Conservation (phyloP, 2,329 filamentous ascomycete genomes). For the Alternaria sp. region DNA sequence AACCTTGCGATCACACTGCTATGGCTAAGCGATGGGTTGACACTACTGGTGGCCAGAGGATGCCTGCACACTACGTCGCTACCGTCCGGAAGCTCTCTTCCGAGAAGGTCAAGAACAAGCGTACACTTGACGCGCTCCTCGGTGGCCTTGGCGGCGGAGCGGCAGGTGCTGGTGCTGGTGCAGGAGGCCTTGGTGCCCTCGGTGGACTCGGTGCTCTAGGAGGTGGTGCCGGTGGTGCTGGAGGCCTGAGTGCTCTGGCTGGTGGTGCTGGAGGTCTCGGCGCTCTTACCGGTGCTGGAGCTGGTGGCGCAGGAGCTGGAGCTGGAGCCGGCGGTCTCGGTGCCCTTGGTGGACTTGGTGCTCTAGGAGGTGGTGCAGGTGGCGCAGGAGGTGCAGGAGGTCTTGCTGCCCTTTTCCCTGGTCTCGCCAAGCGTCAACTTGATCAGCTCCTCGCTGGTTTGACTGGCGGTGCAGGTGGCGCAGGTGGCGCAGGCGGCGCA, state of each 20-base stretch:
- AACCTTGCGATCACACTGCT: constrained; percentile 13
- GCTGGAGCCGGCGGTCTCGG: background rate
- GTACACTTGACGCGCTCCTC: constrained; percentile 37
- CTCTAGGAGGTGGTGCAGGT: constrained; percentile 1
- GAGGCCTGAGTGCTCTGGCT: background rate
- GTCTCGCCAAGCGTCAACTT: background rate
- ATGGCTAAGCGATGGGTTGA: constrained; percentile 35
- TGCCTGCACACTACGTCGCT: constrained; percentile 34
- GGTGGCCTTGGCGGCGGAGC: constrained; percentile 14
- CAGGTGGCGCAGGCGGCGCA: constrained; percentile 11
- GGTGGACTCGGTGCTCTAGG: constrained; percentile 1
- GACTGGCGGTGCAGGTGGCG: constrained; percentile 11
- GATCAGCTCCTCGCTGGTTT: background rate
- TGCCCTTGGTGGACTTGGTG: background rate
- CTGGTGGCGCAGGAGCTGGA: background rate
- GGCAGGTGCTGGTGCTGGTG: constrained; percentile 10
- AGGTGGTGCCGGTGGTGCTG: background rate
- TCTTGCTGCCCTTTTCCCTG: background rate
- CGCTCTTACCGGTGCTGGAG: background rate
- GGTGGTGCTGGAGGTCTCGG: background rate
- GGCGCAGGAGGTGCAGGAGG: background rate
- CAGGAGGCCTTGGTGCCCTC: constrained; percentile 13
- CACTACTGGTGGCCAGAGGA: constrained; percentile 21
- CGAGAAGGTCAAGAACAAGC: constrained; percentile 33
- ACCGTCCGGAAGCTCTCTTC: constrained; percentile 26